These are phyloP conservation scores for Chalaropsis ovoidea DNA, from an alignment of 2,329 filamentous ascomycete genomes.

Conservation along the genomic window DNA sequence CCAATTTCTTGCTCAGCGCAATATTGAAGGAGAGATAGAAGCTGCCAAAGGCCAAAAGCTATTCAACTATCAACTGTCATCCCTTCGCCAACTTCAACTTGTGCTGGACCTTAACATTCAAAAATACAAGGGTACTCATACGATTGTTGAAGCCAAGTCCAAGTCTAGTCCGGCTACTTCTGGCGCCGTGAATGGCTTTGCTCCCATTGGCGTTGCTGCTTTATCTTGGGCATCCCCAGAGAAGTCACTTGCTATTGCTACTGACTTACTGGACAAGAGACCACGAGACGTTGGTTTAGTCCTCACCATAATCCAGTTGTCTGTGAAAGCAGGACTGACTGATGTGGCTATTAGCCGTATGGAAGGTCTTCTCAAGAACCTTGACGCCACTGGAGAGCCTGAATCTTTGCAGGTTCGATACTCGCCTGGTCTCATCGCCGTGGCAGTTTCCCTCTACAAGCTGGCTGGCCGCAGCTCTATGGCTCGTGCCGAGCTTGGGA, in stretches of 20 bases:
- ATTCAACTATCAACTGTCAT: slow-evolving; percentile 55
- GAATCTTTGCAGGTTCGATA: slow-evolving; percentile 61
- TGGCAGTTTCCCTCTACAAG: slow-evolving; percentile 69
- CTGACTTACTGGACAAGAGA: slow-evolving; percentile 18
- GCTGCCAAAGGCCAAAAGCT: slow-evolving; percentile 51
- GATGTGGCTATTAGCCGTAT: slow-evolving; percentile 65
- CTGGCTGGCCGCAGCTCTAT: slow-evolving; percentile 62
- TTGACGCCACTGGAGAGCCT: slow-evolving; percentile 51
- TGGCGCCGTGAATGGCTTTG: slow-evolving; percentile 20
- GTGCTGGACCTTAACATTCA: slow-evolving; percentile 51
- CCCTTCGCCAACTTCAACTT: slow-evolving; percentile 49
- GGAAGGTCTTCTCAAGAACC: slow-evolving; percentile 60
- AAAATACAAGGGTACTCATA: slow-evolving; percentile 40
- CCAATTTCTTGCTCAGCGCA: slow-evolving; percentile 56
- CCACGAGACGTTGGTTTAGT: slow-evolving; percentile 59
- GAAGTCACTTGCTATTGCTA: slow-evolving; percentile 20
- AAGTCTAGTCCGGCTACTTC: slow-evolving; percentile 8
- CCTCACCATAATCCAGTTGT: slow-evolving; percentile 71
- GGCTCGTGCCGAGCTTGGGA: slow-evolving; percentile 62
- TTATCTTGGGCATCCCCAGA: slow-evolving; percentile 14
- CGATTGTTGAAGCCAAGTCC: slow-evolving; percentile 13
- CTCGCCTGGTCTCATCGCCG: slow-evolving; percentile 72
- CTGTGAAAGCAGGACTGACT: slow-evolving; percentile 60
- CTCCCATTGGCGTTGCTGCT: slow-evolving; percentile 24
- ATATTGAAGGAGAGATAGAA: slow-evolving; percentile 46